A percentile compares a stretch with the other conserved stretches of the same genome.
Evolutionary conservation across 2,329 filamentous ascomycete genomes (phyloP).

Genomic region (Epichloe coenophiala): DNA sequence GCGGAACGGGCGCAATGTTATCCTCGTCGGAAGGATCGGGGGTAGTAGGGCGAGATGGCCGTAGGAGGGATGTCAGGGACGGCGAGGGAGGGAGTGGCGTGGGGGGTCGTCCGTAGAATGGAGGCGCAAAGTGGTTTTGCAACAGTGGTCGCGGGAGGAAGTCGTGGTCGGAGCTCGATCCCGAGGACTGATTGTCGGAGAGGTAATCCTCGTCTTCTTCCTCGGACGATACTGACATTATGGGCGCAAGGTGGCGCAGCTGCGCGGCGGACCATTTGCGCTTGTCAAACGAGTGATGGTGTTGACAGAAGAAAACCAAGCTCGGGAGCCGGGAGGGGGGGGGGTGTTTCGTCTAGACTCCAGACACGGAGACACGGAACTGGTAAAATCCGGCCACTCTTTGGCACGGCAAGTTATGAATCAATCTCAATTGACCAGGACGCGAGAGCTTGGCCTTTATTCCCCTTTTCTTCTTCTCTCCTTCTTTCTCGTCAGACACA

Average conservation of each 20-base stretch:
- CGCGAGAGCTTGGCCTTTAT: no score
- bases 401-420: no score
- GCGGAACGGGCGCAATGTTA: constrained; percentile 68
- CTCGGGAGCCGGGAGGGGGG: no score
- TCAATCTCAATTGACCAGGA: no score
- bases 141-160: constrained; percentile 32
- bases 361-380: no score
- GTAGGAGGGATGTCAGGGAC: constrained; percentile 79
- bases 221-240: constrained; percentile 22
- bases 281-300: not conserved
- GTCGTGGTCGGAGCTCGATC: constrained; percentile 12
- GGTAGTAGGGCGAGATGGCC: constrained; percentile 82
- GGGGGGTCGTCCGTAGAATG: constrained; percentile 95
- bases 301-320: not conserved
- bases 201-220: constrained; percentile 23
- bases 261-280: not conserved
- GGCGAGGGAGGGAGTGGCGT: constrained; percentile 88
- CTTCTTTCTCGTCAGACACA: no score
- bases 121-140: constrained; percentile 54
- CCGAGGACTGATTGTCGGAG: constrained; percentile 19
- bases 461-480: no score
- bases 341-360: no score
- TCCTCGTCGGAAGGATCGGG: constrained; percentile 88
- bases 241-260: not conserved
- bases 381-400: no score